Percentiles rank a stretch among this genome's conserved stretches.
Evolutionary conservation across 2,329 filamentous ascomycete species (phyloP).

Genomic region (Orbilia ellipsospora): DNA sequence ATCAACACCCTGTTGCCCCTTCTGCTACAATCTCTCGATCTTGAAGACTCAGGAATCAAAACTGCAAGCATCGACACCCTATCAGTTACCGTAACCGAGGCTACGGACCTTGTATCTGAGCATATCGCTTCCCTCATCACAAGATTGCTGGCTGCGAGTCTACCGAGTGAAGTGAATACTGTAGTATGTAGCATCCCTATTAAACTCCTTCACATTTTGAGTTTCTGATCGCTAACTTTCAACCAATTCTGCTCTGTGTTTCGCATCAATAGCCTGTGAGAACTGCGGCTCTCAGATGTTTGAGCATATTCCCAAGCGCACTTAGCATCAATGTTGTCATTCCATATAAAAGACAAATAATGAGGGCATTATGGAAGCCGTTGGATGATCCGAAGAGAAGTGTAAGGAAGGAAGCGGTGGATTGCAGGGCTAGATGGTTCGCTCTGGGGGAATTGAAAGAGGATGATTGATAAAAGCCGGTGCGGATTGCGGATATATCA

Average conservation of each 20-base stretch:
- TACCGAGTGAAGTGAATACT: constrained; percentile 42
- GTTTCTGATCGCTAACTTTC: neutral
- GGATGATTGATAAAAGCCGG: constrained; percentile 35
- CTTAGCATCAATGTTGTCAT: constrained; percentile 68
- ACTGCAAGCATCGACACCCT: constrained; percentile 71
- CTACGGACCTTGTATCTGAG: constrained; percentile 65
- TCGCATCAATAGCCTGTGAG: constrained; percentile 62
- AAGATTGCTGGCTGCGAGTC: constrained; percentile 56
- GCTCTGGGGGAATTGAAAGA: constrained; percentile 57
- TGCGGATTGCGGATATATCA: neutral
- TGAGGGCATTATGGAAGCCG: constrained; percentile 68
- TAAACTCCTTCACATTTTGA: constrained; percentile 2
- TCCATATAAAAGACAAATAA: constrained; percentile 69
- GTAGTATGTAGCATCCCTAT: constrained; percentile 35
- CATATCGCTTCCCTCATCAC: constrained; percentile 58
- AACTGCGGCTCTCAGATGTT: constrained; percentile 65
- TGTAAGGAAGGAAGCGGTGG: constrained; percentile 68
- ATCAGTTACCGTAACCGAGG: constrained; percentile 69
- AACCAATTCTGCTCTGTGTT: neutral
- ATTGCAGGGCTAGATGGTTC: constrained; percentile 58
- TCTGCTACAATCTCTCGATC: constrained; percentile 73
- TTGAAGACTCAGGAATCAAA: constrained; percentile 66
- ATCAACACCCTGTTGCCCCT: constrained; percentile 70
- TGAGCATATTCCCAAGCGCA: constrained; percentile 65
- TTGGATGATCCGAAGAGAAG: constrained; percentile 73